Base-by-base conservation (phyloP, 2,329 filamentous ascomycete species). In the Aspergillus neotritici region DNA sequence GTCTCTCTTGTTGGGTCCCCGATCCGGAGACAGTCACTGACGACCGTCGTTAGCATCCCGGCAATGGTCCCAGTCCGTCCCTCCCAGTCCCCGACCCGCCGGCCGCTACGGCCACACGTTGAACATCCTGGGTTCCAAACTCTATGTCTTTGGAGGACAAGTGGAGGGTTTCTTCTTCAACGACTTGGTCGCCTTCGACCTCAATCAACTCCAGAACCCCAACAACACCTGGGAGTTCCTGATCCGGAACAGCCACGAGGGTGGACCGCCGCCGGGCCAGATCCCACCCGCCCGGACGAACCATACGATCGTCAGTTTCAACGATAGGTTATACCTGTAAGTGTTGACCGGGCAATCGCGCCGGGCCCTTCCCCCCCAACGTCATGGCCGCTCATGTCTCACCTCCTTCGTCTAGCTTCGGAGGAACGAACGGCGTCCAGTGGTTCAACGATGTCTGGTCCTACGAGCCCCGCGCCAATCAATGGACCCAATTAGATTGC, bases 381-480 rank as follows among this genome's bases (percentile, higher is more conserved):
- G 21, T 8, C 21, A 25, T 25, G 12, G 15, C 32, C 15, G 32
- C 34, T 54, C 14, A 54, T 25, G 21, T 25, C 41, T 37, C n/a
- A 32, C 21, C 16, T 6, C 29, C 11, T 7, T 35, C 4, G 17
- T 17, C 3, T 54, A 93, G 86, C n/a, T 98, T 98, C 63, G 93
- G 93, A 55, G 93, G 93, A 50, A 98, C 93, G 2, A 95, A 98
- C 62, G 93, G 93, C 32, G 80, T 90, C 43, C 83, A 87, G 58
- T 98, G 93, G 94, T 98, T 97, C 72, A 98, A 97, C 65, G 93
- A 98, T 63, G 93, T 98, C 37, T 98, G 93, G 93, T 87, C 84
- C 40, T 98, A 93, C 64, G 91, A 96, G 58, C 86, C 90, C 6
- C 76, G 82, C 43, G 72, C 79, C 35, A 96, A 96, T 65, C 72